A percentile compares a stretch with the other conserved stretches of the same genome.
Evolutionary conservation across 1,139 yeast genomes (phyloP).

Genomic region (Keqinozyma sinolaborantium): DNA sequence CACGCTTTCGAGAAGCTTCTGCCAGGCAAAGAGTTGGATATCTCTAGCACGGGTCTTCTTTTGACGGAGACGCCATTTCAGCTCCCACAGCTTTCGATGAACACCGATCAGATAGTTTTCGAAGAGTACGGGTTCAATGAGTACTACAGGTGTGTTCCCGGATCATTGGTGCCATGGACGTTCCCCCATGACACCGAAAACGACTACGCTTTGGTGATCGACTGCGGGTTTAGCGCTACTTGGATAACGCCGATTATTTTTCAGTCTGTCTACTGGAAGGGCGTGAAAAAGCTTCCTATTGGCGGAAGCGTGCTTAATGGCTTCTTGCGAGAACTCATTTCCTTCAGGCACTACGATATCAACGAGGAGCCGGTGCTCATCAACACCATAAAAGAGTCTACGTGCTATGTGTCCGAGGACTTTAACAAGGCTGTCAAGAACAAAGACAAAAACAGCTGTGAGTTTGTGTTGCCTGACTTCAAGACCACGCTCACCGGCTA

Average conservation of each 20-base stretch:
- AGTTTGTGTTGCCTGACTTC: conserved; percentile 84
- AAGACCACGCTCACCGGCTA: conserved; percentile 74
- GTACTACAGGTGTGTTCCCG: conserved; percentile 59
- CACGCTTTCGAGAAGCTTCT: conserved; percentile 42
- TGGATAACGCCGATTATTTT: conserved; percentile 83
- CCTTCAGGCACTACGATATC: conserved; percentile 91
- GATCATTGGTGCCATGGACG: conserved; percentile 72
- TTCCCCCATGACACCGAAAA: conserved; percentile 18
- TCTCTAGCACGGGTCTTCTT: conserved; percentile 48
- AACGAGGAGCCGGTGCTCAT: conserved; percentile 86
- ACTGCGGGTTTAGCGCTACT: conserved; percentile 84
- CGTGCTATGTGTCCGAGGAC: conserved; percentile 70
- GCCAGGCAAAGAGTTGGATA: conserved; percentile 31
- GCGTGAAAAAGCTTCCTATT: conserved; percentile 69
- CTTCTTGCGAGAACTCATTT: conserved; percentile 73
- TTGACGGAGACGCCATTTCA: conserved; percentile 81
- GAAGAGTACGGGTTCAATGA: conserved; percentile 86
- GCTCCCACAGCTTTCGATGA: conserved; percentile 76
- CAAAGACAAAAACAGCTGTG: conserved; percentile 33
- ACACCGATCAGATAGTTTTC: conserved; percentile 88
- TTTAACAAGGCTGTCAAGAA: conserved; percentile 55
- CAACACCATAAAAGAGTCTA: conserved; percentile 78
- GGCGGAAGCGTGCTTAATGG: conserved; percentile 89
- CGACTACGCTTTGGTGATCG: conserved; percentile 78
- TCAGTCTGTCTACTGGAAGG: conserved; percentile 76